Conservation (phyloP, 495 filamentous ascomycete species). For the Penicillium alfredii region DNA sequence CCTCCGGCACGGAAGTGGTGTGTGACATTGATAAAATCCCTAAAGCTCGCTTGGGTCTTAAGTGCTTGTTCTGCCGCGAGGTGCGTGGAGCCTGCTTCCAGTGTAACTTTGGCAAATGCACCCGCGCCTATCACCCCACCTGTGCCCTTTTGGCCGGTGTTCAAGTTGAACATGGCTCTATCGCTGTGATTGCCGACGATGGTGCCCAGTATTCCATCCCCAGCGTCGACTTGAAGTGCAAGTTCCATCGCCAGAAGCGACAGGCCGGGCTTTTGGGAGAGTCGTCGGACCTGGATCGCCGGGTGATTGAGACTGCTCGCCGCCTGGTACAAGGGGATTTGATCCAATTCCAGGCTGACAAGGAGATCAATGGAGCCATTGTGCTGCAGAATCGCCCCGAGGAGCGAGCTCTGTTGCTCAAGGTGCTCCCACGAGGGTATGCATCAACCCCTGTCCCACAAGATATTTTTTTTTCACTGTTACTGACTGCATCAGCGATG, state of each 20-base stretch:
- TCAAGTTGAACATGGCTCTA: constrained; percentile 75
- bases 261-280: constrained; percentile 63
- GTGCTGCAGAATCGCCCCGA: constrained; percentile 72
- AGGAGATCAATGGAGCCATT: constrained; percentile 86
- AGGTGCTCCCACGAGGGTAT: constrained; percentile 84
- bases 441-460: constrained; percentile 30
- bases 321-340: constrained; percentile 67
- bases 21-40: constrained; percentile 73
- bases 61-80: constrained; percentile 90
- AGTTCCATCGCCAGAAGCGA: constrained; percentile 85
- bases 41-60: constrained; percentile 82
- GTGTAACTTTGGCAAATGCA: constrained; percentile 92
- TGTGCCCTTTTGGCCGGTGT: constrained; percentile 90
- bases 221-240: constrained; percentile 86
- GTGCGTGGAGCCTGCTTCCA: constrained; percentile 95
- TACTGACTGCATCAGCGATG: too few species aligned
- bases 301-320: constrained; percentile 53
- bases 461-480: constrained; percentile 7
- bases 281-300: constrained; percentile 60
- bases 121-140: constrained; percentile 88
- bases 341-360: constrained; percentile 82
- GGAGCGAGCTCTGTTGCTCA: constrained; percentile 66
- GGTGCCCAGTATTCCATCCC: constrained; percentile 84
- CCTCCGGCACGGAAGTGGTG: constrained; percentile 63
- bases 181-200: constrained; percentile 86